A percentile compares a stretch with the other conserved stretches of the same genome.
Evolutionary conservation across 2,329 filamentous ascomycete species (phyloP).

Genomic region (Lomentospora prolificans): DNA sequence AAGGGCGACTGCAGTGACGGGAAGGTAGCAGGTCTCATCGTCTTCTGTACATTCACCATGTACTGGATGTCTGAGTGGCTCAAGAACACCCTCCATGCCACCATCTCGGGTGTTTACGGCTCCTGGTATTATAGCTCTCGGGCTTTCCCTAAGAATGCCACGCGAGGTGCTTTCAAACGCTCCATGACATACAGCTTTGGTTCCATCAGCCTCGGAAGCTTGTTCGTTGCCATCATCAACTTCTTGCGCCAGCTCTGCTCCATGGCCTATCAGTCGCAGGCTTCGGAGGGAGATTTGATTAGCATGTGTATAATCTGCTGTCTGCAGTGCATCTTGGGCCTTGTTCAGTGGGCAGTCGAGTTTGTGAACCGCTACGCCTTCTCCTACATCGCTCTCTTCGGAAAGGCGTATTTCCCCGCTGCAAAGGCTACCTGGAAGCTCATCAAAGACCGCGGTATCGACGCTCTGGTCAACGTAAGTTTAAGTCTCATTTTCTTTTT

Average conservation of each 20-base stretch:
- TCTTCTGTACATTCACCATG: slow-evolving; percentile 81
- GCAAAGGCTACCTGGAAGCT: slow-evolving; percentile 86
- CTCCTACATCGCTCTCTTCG: slow-evolving; percentile 86
- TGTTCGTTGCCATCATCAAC: slow-evolving; percentile 82
- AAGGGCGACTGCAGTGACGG: slow-evolving; percentile 59
- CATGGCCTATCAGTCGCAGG: slow-evolving; percentile 58
- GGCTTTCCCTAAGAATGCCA: slow-evolving; percentile 66
- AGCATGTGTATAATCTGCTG: slow-evolving; percentile 60
- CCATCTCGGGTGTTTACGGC: slow-evolving; percentile 79
- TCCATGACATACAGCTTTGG: slow-evolving; percentile 87
- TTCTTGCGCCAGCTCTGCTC: slow-evolving; percentile 73
- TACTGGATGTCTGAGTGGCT: slow-evolving; percentile 94
- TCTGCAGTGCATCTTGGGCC: slow-evolving; percentile 62
- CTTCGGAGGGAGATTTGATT: slow-evolving; percentile 58
- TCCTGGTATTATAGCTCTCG: slow-evolving; percentile 79
- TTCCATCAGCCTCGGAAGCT: slow-evolving; percentile 75
- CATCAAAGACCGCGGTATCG: slow-evolving; percentile 86
- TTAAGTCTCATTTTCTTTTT: background rate
- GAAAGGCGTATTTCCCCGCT: slow-evolving; percentile 74
- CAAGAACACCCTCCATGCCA: slow-evolving; percentile 87
- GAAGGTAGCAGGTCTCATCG: slow-evolving; percentile 75
- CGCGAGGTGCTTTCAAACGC: slow-evolving; percentile 71
- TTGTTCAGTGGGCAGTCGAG: slow-evolving; percentile 77
- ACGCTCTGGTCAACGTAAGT: slow-evolving; percentile 67
- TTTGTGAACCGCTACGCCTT: slow-evolving; percentile 92